Evolutionary conservation across 2,329 filamentous ascomycete species (phyloP).

Genomic region (Colletotrichum somersetense): DNA sequence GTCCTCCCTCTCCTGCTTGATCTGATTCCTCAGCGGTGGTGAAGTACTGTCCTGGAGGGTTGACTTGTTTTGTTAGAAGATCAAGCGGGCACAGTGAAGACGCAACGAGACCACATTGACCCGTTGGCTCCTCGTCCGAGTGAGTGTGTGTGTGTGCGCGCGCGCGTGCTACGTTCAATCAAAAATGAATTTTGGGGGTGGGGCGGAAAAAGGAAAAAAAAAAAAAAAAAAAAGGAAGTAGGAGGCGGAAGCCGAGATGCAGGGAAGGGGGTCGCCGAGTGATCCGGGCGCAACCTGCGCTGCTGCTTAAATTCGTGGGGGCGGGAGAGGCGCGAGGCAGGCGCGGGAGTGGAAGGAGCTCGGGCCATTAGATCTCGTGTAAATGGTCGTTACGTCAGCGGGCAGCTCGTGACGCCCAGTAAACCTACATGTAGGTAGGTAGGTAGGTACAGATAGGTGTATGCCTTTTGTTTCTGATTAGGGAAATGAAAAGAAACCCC

Average conservation of each 20-base stretch:
- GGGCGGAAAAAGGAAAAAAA: neutral
- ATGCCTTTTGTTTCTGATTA: too few relatives aligned
- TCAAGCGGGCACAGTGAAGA: neutral
- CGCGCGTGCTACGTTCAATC: too few relatives aligned
- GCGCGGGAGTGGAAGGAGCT: conserved; percentile 1
- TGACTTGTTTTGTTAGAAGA: too few relatives aligned
- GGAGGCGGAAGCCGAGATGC: too few relatives aligned
- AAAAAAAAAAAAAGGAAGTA: neutral
- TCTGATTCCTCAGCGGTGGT: neutral
- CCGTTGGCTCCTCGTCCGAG: too few relatives aligned
- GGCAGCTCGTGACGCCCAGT: neutral
- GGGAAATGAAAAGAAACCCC: too few relatives aligned
- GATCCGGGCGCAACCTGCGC: neutral
- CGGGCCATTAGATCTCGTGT: neutral
- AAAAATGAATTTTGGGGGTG: too few relatives aligned
- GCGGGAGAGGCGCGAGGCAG: neutral
- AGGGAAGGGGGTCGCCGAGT: neutral
- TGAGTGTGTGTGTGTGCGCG: too few relatives aligned
- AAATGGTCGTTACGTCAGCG: neutral
- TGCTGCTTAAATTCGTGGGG: neutral
- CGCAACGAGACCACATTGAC: neutral
- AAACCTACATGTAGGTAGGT: too few relatives aligned
- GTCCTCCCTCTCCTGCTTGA: neutral
- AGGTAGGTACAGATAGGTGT: too few relatives aligned
- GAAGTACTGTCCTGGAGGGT: neutral